A percentile compares a stretch with the other conserved stretches of the same genome.
Conservation (phyloP, 2,329 filamentous ascomycete species). For the Botrytis porri region DNA sequence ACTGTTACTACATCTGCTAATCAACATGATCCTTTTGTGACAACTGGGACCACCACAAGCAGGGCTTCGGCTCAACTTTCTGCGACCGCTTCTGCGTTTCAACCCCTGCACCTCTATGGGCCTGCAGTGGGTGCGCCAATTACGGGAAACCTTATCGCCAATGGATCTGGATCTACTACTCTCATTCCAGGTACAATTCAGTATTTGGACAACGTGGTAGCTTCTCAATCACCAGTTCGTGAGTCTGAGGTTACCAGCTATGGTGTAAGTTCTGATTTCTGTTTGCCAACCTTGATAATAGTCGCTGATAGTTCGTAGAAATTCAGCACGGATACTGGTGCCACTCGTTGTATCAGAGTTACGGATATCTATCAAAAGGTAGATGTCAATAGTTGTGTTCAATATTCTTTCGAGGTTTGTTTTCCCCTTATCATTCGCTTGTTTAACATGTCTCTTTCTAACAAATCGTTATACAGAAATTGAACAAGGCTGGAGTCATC, state of each 20-base stretch:
- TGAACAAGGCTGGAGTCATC: slow-evolving; percentile 22
- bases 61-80: slow-evolving; percentile 52
- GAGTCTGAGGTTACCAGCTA: slow-evolving; percentile 12
- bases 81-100: slow-evolving; percentile 61
- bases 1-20: slow-evolving; percentile 29
- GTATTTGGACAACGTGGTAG: slow-evolving; percentile 18
- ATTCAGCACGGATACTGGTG: slow-evolving; percentile 35
- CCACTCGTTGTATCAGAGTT: slow-evolving; percentile 34
- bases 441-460: slow-evolving; percentile 1
- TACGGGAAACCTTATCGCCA: slow-evolving; percentile 10
- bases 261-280: slow-evolving; percentile 16
- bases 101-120: slow-evolving; percentile 43
- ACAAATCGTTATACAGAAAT: slow-evolving; percentile 22
- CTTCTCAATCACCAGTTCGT: slow-evolving; percentile 15
- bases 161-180: slow-evolving; percentile 14
- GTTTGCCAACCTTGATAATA: not conserved
- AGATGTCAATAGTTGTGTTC: slow-evolving; percentile 25
- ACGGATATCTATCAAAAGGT: slow-evolving; percentile 27
- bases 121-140: not conserved
- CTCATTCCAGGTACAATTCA: slow-evolving; percentile 19
- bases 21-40: slow-evolving; percentile 50
- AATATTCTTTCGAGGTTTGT: slow-evolving; percentile 29
- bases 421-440: not conserved
- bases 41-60: slow-evolving; percentile 34
- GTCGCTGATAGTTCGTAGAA: slow-evolving; percentile 15